phyloP scores from a whole-genome alignment of 2,329 filamentous ascomycete species.

The Sarocladium brachiariae region DNA sequence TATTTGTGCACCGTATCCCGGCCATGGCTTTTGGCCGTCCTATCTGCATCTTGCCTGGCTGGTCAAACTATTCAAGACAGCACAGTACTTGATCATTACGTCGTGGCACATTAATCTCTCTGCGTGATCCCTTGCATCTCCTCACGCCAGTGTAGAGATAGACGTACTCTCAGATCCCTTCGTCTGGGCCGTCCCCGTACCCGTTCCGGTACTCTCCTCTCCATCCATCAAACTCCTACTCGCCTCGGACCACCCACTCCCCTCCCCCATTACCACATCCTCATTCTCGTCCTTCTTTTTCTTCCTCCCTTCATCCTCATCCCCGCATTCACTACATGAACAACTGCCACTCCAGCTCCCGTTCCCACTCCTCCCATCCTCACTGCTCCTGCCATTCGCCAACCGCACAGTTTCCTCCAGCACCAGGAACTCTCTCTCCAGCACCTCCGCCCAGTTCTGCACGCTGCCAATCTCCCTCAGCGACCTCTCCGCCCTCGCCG shows the following conservation, averaged over 20 bases:
- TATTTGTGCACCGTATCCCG: background rate
- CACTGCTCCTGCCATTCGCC: conserved; percentile 30
- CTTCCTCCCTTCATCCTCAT: conserved; percentile 15
- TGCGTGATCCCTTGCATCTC: too few species aligned
- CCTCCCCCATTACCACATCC: conserved; percentile 9
- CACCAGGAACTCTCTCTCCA: conserved; percentile 60
- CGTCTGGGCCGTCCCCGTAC: conserved; percentile 16
- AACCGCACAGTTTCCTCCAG: conserved; percentile 58
- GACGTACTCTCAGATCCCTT: conserved; percentile 33
- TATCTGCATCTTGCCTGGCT: too few species aligned
- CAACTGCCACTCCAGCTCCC: conserved; percentile 25
- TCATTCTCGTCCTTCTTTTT: conserved; percentile 12
- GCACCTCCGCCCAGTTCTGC: conserved; percentile 82
- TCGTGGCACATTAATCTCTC: too few species aligned
- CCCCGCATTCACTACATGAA: conserved; percentile 29
- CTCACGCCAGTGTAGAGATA: conserved; percentile 23
- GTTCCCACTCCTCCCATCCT: conserved; percentile 6
- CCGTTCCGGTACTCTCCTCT: conserved; percentile 28
- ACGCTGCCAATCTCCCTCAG: conserved; percentile 76
- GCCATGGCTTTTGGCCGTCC: too few species aligned
- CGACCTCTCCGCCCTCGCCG: conserved; percentile 53
- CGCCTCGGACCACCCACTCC: conserved; percentile 27
- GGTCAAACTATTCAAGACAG: too few species aligned
- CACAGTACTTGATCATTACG: background rate
- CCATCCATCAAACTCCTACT: conserved; percentile 30